Percentiles rank a stretch among this genome's conserved stretches.
Conservation (phyloP, 768 basidiomycete genomes). For the Macrolepiota fuliginosa region DNA sequence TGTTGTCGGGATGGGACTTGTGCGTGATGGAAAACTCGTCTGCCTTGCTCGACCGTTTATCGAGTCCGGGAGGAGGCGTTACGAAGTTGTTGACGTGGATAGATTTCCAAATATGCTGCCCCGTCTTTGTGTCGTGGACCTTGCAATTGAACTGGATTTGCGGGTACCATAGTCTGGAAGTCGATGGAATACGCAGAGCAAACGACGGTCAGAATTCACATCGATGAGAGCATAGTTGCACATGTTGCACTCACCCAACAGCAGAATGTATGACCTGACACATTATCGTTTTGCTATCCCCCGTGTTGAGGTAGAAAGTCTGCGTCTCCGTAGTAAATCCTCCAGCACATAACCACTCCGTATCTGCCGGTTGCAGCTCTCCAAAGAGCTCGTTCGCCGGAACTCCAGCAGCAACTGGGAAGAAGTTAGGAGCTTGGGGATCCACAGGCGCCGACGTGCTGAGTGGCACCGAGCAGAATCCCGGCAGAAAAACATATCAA, state of each 20-base stretch:
- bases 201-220: conserved; percentile 14
- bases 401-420: conserved; percentile 69
- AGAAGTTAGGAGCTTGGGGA: conserved; percentile 74
- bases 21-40: conserved; percentile 80
- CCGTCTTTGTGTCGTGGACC: conserved; percentile 74
- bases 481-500: not conserved
- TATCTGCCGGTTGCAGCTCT: conserved; percentile 72
- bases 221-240: not conserved
- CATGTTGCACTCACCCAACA: conserved; percentile 66
- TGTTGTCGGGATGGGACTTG: conserved; percentile 47
- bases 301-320: conserved; percentile 76
- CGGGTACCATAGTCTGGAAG: conserved; percentile 82
- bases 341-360: conserved; percentile 77
- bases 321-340: conserved; percentile 94
- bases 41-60: conserved; percentile 84
- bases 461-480: conserved; percentile 4
- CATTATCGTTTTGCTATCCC: conserved; percentile 78
- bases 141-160: conserved; percentile 95
- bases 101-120: conserved; percentile 80
- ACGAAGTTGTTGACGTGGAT: conserved; percentile 81
- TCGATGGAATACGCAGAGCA: not conserved
- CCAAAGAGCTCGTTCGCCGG: conserved; percentile 63
- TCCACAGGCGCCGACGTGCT: conserved; percentile 59
- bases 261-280: conserved; percentile 87
- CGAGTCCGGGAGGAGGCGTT: conserved; percentile 69